Evolutionary conservation across 345 rosid genomes (phyloP).

Genomic region (Rhizophora mangle): DNA sequence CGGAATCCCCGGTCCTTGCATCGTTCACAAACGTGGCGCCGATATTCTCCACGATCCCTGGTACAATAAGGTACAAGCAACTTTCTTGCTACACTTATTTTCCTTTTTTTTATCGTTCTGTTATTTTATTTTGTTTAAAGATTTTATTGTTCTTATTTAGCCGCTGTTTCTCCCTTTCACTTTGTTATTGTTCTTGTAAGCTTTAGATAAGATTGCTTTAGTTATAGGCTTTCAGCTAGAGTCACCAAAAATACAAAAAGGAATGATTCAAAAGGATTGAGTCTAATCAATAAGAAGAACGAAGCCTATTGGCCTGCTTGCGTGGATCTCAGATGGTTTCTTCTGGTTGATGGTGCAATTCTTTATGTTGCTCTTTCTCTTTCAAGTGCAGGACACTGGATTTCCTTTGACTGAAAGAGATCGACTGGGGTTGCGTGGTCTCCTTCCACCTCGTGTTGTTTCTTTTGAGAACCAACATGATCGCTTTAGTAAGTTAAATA

Average conservation of each 20-base stretch:
- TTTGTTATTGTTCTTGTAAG: no score
- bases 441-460: slow-evolving; percentile 94
- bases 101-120: no score
- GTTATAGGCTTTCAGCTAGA: no score
- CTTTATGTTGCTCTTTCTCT: slow-evolving; percentile 4
- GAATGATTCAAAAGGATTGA: no score
- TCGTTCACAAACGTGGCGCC: slow-evolving; percentile 92
- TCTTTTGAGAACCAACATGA: slow-evolving; percentile 86
- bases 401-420: slow-evolving; percentile 95
- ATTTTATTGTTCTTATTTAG: no score
- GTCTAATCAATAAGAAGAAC: no score
- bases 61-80: slow-evolving; percentile 73
- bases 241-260: no score
- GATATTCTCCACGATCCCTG: slow-evolving; percentile 99
- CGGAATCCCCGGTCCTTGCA: slow-evolving; percentile 88
- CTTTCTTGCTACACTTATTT: not conserved
- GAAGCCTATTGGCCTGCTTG: no score
- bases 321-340: no score
- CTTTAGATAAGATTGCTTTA: no score
- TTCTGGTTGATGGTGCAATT: not conserved
- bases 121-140: no score
- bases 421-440: slow-evolving; percentile 87
- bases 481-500: slow-evolving; percentile 77
- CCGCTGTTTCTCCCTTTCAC: no score
- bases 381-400: slow-evolving; percentile 74